Percentiles rank a stretch among this genome's conserved stretches.
phyloP scores from a whole-genome alignment of 257 asterid species.

The Gentiana straminea region DNA sequence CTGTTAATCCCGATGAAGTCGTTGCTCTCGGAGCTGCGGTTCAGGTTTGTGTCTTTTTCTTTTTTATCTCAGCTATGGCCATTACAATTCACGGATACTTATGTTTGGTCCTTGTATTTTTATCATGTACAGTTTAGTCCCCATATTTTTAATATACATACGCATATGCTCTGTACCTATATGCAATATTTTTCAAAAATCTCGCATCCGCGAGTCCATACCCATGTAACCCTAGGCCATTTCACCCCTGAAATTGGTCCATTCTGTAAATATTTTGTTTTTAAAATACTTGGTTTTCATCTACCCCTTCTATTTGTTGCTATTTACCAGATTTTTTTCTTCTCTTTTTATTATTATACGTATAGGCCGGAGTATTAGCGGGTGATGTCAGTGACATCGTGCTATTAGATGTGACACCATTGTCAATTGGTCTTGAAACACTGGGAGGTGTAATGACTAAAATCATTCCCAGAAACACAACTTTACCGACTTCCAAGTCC shows the following conservation, averaged over 20 bases:
- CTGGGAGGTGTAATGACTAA: constrained; percentile 99
- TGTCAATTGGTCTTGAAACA: constrained; percentile 94
- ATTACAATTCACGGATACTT: background rate
- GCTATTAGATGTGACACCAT: constrained; percentile 85
- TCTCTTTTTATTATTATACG: constrained; percentile 5
- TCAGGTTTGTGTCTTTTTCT: constrained; percentile 39
- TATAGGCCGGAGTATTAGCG: constrained; percentile 92
- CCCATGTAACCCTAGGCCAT: too few species aligned
- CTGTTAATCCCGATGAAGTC: constrained; percentile 97
- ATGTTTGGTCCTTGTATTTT: too few species aligned
- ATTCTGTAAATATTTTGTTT: background rate
- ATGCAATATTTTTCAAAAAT: too few species aligned
- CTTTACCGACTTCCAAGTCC: constrained; percentile 90
- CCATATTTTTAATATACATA: too few species aligned
- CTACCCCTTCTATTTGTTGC: background rate
- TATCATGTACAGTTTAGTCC: too few species aligned
- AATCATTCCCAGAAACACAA: constrained; percentile 86
- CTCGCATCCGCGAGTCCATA: too few species aligned
- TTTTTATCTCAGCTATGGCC: background rate
- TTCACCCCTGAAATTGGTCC: too few species aligned
- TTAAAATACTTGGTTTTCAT: constrained; percentile 3
- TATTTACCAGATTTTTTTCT: background rate
- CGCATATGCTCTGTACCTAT: too few species aligned
- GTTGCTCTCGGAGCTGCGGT: constrained; percentile 99
- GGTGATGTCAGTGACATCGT: constrained; percentile 98